Percentiles rank a stretch among this genome's conserved stretches.
Evolutionary conservation across 257 asterid genomes (phyloP).

Genomic region (Craterostigma plantagineum): DNA sequence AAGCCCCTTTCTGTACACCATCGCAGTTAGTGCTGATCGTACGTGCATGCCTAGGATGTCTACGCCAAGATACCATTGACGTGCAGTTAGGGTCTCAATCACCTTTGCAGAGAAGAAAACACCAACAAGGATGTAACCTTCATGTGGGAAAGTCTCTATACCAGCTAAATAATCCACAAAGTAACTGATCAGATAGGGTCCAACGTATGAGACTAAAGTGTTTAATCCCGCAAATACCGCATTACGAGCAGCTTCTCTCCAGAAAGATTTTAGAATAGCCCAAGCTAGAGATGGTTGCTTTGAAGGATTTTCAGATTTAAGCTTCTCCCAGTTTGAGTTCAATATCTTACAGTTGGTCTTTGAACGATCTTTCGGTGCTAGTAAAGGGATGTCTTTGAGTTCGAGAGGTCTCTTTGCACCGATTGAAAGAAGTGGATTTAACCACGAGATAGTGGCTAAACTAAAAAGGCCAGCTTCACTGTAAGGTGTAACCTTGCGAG

Average conservation of each 20-base stretch:
- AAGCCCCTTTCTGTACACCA: conserved; percentile 63
- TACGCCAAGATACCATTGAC: conserved; percentile 93
- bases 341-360: conserved; percentile 60
- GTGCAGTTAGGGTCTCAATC: conserved; percentile 54
- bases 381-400: conserved; percentile 73
- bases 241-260: conserved; percentile 76
- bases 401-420: conserved; percentile 95
- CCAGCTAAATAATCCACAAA: conserved; percentile 75
- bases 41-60: conserved; percentile 91
- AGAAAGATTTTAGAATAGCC: conserved; percentile 71
- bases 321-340: conserved; percentile 71
- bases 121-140: conserved; percentile 69
- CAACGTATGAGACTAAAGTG: conserved; percentile 74
- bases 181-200: conserved; percentile 80
- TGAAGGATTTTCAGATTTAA: conserved; percentile 44
- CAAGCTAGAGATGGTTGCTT: conserved; percentile 67
- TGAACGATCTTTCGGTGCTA: conserved; percentile 75
- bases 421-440: conserved; percentile 75
- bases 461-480: conserved; percentile 78
- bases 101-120: conserved; percentile 62
- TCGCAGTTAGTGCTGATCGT: conserved; percentile 81
- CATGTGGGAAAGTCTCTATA: conserved; percentile 36
- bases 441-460: conserved; percentile 81
- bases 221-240: conserved; percentile 66
- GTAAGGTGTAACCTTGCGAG: conserved; percentile 81